A percentile compares a stretch with the other conserved stretches of the same genome.
phyloP scores from a whole-genome alignment of 148 eudicot species.

The Rheum nobile region DNA sequence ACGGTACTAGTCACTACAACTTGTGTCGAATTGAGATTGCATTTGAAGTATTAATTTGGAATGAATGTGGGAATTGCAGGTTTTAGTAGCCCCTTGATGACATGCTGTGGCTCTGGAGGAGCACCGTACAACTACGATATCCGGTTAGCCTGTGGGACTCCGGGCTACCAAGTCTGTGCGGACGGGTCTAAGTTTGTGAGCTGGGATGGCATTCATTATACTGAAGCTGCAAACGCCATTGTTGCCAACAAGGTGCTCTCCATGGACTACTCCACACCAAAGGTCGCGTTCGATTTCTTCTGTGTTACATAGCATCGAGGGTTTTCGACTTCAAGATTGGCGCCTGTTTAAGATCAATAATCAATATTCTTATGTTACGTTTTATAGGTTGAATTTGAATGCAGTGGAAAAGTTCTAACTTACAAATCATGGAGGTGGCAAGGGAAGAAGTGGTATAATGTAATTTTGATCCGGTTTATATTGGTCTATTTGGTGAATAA shows the following conservation, averaged over 20 bases:
- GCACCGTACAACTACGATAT: constrained; percentile 76
- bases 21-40: not conserved
- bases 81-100: constrained; percentile 61
- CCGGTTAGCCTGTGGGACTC: constrained; percentile 51
- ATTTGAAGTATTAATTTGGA: not conserved
- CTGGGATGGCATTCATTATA: constrained; percentile 91
- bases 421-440: not conserved
- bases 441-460: not conserved
- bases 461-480: not conserved
- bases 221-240: constrained; percentile 73
- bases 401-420: not conserved
- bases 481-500: not conserved
- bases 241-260: constrained; percentile 66
- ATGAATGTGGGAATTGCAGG: constrained; percentile 25
- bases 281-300: constrained; percentile 50
- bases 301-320: constrained; percentile 25
- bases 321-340: not conserved
- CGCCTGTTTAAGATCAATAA: not conserved
- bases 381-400: not conserved
- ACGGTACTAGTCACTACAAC: too few species aligned
- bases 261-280: constrained; percentile 54
- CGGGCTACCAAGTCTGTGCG: constrained; percentile 46
- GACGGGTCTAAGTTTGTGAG: constrained; percentile 41
- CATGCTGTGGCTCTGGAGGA: constrained; percentile 90
- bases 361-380: not conserved